phyloP scores from a whole-genome alignment of 1,139 yeast species.

The Blastobotrys illinoisensis region DNA sequence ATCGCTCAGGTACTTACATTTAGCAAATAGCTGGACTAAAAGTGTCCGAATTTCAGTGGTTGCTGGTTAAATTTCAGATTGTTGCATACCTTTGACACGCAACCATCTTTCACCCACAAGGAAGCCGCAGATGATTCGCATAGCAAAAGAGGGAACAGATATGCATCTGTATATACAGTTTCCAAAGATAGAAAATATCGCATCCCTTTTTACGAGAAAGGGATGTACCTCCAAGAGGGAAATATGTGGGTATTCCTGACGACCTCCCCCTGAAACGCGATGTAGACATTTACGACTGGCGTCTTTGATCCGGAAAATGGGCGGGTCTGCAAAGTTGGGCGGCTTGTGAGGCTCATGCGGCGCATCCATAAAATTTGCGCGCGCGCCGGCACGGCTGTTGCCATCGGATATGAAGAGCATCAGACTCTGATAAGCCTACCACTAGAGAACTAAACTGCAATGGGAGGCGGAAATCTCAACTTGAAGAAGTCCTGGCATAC shows the following conservation, averaged over 20 bases:
- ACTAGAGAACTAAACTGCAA: neutral
- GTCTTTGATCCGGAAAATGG: too few relatives aligned
- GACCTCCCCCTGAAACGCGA: neutral
- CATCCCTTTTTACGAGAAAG: neutral
- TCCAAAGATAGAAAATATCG: neutral
- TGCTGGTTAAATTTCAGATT: too few relatives aligned
- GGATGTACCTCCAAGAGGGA: neutral
- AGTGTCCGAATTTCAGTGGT: too few relatives aligned
- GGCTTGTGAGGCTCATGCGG: neutral
- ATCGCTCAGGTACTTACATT: too few relatives aligned
- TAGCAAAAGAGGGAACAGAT: neutral
- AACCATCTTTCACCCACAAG: neutral
- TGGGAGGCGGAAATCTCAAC: constrained; percentile 60
- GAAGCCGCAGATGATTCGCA: neutral
- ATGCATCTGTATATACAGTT: neutral
- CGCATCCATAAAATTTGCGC: neutral
- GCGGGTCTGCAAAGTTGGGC: neutral
- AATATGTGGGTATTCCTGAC: too few relatives aligned
- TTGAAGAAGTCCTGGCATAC: constrained; percentile 96
- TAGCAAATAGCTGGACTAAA: too few relatives aligned
- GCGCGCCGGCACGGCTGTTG: neutral
- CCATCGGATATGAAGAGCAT: neutral
- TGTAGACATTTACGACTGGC: too few relatives aligned
- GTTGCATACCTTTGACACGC: neutral
- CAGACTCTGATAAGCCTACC: neutral